Evolutionary conservation across 768 basidiomycete species (phyloP).

Genomic region (Terana coerulea): DNA sequence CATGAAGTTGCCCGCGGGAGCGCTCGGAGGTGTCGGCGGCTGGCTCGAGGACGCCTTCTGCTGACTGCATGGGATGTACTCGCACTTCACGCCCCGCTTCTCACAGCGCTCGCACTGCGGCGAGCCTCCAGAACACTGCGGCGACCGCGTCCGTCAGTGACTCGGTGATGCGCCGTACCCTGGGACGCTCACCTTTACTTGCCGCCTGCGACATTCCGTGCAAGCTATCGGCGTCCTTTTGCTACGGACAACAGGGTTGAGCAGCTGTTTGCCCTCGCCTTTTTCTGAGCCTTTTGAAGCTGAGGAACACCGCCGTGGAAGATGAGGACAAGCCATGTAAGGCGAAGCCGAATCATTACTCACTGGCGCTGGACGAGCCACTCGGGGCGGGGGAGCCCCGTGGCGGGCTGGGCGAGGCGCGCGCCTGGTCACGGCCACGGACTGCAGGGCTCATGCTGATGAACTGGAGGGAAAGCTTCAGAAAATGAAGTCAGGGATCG

Average conservation of each 20-base stretch:
- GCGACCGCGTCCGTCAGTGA: neutral
- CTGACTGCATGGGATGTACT: conserved; percentile 39
- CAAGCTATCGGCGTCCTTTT: conserved; percentile 52
- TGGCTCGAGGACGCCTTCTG: conserved; percentile 22
- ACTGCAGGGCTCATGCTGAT: neutral
- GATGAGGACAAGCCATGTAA: neutral
- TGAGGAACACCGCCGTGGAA: neutral
- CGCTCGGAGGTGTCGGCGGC: conserved; percentile 10
- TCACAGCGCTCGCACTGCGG: conserved; percentile 39
- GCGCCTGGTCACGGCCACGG: neutral
- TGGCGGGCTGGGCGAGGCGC: conserved; percentile 10
- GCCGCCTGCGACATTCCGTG: conserved; percentile 46
- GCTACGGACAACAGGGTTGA: conserved; percentile 25
- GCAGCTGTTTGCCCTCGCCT: conserved; percentile 15
- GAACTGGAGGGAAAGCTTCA: conserved; percentile 4
- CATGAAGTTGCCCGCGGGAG: conserved; percentile 4
- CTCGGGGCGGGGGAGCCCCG: neutral
- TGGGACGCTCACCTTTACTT: conserved; percentile 44
- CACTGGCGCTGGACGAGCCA: conserved; percentile 4
- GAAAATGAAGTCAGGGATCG: conserved; percentile 10
- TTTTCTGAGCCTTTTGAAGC: neutral
- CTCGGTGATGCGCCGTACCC: neutral
- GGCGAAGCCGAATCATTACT: no score
- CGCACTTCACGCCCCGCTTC: conserved; percentile 34
- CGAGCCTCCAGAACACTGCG: conserved; percentile 23